Percentiles rank a stretch among this genome's conserved stretches.
Conservation (phyloP, 345 rosid species). For the Eucalyptus cladocalyx region DNA sequence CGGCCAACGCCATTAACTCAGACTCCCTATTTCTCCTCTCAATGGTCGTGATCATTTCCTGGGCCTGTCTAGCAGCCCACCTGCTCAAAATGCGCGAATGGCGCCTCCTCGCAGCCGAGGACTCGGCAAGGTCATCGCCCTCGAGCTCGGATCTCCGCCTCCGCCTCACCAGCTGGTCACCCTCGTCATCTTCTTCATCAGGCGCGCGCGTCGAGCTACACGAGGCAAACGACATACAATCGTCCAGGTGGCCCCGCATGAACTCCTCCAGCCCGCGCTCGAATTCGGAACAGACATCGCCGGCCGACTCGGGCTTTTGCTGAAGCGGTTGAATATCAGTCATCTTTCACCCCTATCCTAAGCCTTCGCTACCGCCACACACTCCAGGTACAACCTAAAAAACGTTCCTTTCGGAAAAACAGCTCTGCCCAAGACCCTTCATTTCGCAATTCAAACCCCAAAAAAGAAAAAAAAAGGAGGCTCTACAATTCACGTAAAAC, state of each 20-base stretch:
- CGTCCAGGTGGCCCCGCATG: constrained; percentile 85
- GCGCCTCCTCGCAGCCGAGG: constrained; percentile 84
- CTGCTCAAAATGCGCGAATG: constrained; percentile 72
- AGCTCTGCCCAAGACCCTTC: not conserved
- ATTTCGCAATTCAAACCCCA: not conserved
- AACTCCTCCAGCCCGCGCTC: constrained; percentile 81
- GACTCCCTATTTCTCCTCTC: constrained; percentile 97
- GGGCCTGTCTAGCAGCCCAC: constrained; percentile 99
- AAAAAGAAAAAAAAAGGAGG: not conserved
- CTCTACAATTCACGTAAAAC: not conserved
- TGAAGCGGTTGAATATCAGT: constrained; percentile 65
- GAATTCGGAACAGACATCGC: constrained; percentile 44
- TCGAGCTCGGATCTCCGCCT: constrained; percentile 83
- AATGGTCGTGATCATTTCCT: constrained; percentile 93
- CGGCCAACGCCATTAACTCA: constrained; percentile 92
- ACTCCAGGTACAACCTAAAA: not conserved
- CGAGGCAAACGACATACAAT: constrained; percentile 76
- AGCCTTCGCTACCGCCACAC: not conserved
- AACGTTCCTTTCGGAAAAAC: not conserved
- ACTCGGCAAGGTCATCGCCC: constrained; percentile 87
- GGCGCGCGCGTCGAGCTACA: constrained; percentile 63
- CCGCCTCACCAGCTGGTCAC: constrained; percentile 72
- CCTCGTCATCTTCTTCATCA: constrained; percentile 70
- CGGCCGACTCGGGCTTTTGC: constrained; percentile 67
- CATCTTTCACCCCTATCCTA: constrained; percentile 27